Conservation (phyloP, 31 red algal species). For the Endocladia muricata region DNA sequence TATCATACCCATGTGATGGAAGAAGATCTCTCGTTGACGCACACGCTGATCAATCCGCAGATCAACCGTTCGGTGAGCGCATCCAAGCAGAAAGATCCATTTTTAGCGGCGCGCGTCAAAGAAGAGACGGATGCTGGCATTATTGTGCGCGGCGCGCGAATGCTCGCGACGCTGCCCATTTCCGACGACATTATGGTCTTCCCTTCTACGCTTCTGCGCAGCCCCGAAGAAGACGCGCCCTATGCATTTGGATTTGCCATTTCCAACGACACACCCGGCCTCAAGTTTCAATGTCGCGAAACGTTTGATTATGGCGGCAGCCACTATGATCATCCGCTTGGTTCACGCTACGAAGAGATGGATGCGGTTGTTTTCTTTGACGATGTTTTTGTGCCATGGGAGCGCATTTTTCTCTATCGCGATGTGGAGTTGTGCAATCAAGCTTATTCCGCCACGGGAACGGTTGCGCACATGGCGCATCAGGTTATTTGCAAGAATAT, state of each 20-base stretch:
- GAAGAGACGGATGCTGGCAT: neutral
- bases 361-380: no score
- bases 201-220: neutral
- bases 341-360: no score
- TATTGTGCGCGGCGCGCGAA: neutral
- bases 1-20: neutral
- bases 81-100: neutral
- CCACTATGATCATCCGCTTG: neutral
- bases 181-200: neutral
- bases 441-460: neutral
- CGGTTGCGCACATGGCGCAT: neutral
- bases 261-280: neutral
- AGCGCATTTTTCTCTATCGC: no score
- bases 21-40: neutral
- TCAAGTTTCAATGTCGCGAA: neutral
- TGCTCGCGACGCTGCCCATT: neutral
- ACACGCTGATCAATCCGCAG: neutral
- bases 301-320: neutral
- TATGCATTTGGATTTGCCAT: neutral
- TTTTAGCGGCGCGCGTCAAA: neutral
- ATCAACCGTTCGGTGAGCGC: neutral
- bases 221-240: neutral
- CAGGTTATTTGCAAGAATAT: neutral
- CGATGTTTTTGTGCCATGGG: no score
- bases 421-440: neutral